Base-by-base conservation (phyloP, 169 alveolate species). In the Eimeria necatrix region DNA sequence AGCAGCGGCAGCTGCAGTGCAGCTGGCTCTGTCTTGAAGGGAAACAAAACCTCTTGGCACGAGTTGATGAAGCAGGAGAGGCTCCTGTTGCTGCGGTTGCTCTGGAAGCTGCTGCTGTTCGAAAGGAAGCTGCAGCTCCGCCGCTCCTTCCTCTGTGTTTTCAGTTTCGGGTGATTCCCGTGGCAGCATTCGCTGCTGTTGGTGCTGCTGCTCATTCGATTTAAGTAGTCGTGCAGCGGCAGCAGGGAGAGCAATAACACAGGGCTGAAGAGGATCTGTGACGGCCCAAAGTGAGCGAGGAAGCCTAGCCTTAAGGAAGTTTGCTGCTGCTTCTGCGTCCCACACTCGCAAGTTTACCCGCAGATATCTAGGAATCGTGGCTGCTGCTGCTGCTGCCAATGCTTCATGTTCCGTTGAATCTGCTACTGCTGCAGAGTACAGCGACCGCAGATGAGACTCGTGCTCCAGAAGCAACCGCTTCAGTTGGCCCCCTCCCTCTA, bases 21-120 rank as follows among this genome's bases (percentile, higher is more conserved):
- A 85, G 81, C 96, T 94, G 78, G 96, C 94, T 24, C 96, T 84
- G 84, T 96, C 97, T 24, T 94, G 96, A 20, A 94, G 83, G 24
- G 90, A 91, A 4, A 94, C 83, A 60, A 85, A 32, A 26, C 95
- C 93, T n/a, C 56, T 76, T 26, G 48, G 88, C 51, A 96, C 94
- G 14, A 96, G 71, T 20, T 93, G 87, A 51, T 78, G 84, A 64
- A 56, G 91, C 60, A 24, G 52, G 53, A 80, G 92, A 26, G 22
- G 53, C 56, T 16, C 88, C 56, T 68, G 94, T 24, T 20, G 73
- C 12, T 51, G 61, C 26, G 6, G 73, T 3, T 48, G 71, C 24
- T 80, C 41, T 7, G 20, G 71, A 1, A 48, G 73, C 49, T 49
- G 73, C 26, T 14, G 64, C 89, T 52, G 14, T 41, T 80, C 20